Base-by-base conservation (phyloP, 768 basidiomycete species). In the Boletus huronensis region DNA sequence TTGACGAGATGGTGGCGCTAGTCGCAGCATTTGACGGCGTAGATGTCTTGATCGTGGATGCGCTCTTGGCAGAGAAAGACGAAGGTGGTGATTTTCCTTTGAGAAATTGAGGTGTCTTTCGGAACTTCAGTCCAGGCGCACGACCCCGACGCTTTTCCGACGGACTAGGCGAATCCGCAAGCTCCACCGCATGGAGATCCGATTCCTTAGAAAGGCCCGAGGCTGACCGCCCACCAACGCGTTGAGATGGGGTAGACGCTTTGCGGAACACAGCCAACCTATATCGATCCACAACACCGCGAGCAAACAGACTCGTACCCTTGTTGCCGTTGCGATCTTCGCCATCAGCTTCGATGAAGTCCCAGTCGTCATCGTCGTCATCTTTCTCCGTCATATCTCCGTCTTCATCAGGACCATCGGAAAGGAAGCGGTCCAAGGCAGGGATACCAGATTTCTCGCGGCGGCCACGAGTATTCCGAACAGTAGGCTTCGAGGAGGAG, bases 201-300 rank as follows among this genome's bases (percentile, higher is more conserved):
- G 82, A 82, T 19, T 76, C 76, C 28, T 78, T 77, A 34, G 85
- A 88, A 58, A 80, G 68, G 25, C 81, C 83, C 19, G 88, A 87
- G 56, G 79, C 73, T 7, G 80, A 77, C 23, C 82, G 77, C 6
- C 75, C 73, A 3, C 63, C 67, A 16, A 74, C 62, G 13, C 79
- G 75, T 46, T 79, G 75, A 40, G 75, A 74, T 5, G 87, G 83
- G 11, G 85, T 87, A 14, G 86, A 84, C n/a, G 80, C 78, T 68
- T 92, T 93, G 51, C 90, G 81, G 80, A 93, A 93, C 21, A 93
- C 90, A 16, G 88, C 84, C 50, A 96, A 75, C 53, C 83, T 79
- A 67, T 95, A 96, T 50, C 88, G 80, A 68, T 96, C 93, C 48
- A 93, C 90, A 45, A 94, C 89, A 6, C 93, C 93, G n/a, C 92